Base-by-base conservation (phyloP, 805 yeast genomes). In the Metschnikowia colocasiae region DNA sequence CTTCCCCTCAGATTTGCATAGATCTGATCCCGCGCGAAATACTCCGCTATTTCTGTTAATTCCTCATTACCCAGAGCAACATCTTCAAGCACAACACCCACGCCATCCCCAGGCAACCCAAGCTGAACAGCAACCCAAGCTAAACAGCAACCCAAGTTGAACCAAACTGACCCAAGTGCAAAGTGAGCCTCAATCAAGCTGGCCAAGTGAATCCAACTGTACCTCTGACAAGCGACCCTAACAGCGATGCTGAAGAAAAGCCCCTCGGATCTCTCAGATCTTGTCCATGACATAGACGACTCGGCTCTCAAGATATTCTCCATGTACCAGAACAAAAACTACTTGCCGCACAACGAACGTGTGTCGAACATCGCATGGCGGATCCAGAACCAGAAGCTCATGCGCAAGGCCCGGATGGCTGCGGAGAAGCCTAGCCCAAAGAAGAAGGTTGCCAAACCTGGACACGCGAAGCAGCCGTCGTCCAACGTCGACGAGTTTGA, bases 311-410 rank as follows among this genome's bases (percentile, higher is more conserved):
- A 67, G 40, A 64, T 73, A 30, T 69, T 58, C 54, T 63, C 67
- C 53, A 71, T 72, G 75, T 73, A 72, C 54, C 67, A 63, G 55
- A 62, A 65, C 52, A 73, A 73, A 55, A 57, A 54, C 45, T 72
- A 68, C 51, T 55, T 73, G 42, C 77, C 77, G 7, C 72, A 73
- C 53, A 69, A 65, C 51, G 61, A 69, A 48, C 58, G 77, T 35
- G 70, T 73, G 23, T 59, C 68, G 32, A 73, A 73, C 55, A 64
- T 73, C 13, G 76, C 77, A 6, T 71, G 76, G 76, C 60, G 77
- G 46, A 71, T 73, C 47, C 74, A 73, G 41, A 72, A 69, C 54
- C 59, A 58, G 34, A 71, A 71, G 50, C 20, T 62, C 32, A 31
- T 67, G 45, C 45, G 44, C 30, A 44, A 47, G 34, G 42, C 29